Percentiles rank a stretch among this genome's conserved stretches.
These are phyloP conservation scores for Agrostemma githago DNA, from an alignment of 148 eudicot genomes.

Conservation along the genomic window DNA sequence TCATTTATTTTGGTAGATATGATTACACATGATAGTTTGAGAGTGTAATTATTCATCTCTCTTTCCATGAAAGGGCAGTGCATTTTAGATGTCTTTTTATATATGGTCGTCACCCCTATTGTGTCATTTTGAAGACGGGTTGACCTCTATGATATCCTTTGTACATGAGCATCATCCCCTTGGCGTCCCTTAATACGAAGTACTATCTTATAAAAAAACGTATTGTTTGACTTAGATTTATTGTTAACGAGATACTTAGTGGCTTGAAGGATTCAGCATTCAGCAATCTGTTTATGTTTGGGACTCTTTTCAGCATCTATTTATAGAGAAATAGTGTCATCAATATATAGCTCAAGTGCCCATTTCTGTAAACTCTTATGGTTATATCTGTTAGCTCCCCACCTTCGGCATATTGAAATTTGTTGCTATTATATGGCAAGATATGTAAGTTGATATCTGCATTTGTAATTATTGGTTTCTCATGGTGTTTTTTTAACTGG, in stretches of 20 bases:
- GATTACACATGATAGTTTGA: too few species aligned
- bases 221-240: constrained; percentile 3
- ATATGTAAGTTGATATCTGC: constrained; percentile 9
- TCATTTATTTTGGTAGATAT: too few species aligned
- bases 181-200: background rate
- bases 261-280: background rate
- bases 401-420: constrained; percentile 5
- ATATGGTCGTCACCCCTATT: too few species aligned
- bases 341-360: background rate
- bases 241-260: background rate
- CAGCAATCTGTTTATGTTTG: background rate
- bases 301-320: background rate
- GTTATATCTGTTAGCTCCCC: background rate
- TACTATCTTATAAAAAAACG: too few species aligned
- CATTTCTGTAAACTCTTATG: background rate
- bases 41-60: too few species aligned
- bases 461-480: background rate
- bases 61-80: too few species aligned
- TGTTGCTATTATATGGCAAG: constrained; percentile 3
- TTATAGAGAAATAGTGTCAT: background rate
- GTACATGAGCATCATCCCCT: too few species aligned
- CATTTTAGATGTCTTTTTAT: too few species aligned
- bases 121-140: too few species aligned
- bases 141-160: too few species aligned
- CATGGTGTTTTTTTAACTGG: background rate